phyloP scores from a whole-genome alignment of 2,329 filamentous ascomycete species.

The Colletotrichum shisoi region DNA sequence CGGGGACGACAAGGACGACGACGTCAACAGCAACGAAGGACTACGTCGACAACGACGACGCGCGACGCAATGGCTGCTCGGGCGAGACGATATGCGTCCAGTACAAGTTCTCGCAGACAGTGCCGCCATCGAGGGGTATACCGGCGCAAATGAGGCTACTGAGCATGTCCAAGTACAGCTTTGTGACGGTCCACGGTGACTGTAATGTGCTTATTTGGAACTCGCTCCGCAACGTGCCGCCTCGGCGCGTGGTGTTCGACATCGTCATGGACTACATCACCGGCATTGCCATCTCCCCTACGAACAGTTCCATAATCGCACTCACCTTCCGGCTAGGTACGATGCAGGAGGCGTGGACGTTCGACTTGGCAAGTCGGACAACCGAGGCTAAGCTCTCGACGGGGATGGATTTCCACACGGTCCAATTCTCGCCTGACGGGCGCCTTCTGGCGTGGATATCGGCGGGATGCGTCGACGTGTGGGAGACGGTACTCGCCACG shows the following conservation, averaged over 20 bases:
- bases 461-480: conserved; percentile 19
- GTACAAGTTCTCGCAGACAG: conserved; percentile 28
- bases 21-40: background rate
- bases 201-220: conserved; percentile 25
- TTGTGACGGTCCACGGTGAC: conserved; percentile 29
- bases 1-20: too few relatives aligned
- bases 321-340: background rate
- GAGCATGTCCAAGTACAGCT: conserved; percentile 5
- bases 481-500: conserved; percentile 30
- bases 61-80: background rate
- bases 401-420: conserved; percentile 16
- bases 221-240: conserved; percentile 13
- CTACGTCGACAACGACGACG: background rate
- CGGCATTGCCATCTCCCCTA: conserved; percentile 25
- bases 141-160: conserved; percentile 21
- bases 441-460: conserved; percentile 20
- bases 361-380: conserved; percentile 9
- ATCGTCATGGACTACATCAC: conserved; percentile 28
- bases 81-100: conserved; percentile 19
- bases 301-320: conserved; percentile 7
- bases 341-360: conserved; percentile 15
- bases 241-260: conserved; percentile 12
- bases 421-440: conserved; percentile 30
- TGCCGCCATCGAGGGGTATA: conserved; percentile 18
- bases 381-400: conserved; percentile 10